Percentiles rank a stretch among this genome's conserved stretches.
Evolutionary conservation across 495 filamentous ascomycete genomes (phyloP).

Genomic region (Penicillium argentinense): DNA sequence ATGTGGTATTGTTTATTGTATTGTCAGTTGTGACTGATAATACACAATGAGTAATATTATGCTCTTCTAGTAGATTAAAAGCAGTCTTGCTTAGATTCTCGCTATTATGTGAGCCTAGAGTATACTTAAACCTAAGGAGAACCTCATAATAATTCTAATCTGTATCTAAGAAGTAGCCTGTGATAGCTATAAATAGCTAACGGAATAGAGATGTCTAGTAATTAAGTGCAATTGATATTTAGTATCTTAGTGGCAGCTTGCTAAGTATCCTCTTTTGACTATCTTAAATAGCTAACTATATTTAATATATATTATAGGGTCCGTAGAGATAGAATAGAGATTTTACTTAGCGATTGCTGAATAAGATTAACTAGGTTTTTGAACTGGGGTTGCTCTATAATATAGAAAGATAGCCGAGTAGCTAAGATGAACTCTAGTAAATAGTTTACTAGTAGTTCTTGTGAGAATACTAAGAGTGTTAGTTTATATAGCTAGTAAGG

Average conservation of each 20-base stretch:
- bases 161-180: slow-evolving; percentile 13
- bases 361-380: background rate
- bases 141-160: slow-evolving; percentile 18
- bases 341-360: background rate
- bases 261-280: background rate
- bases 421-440: too few relatives aligned
- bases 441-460: too few relatives aligned
- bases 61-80: slow-evolving; percentile 6
- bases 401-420: too few relatives aligned
- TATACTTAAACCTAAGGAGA: slow-evolving; percentile 19
- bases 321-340: background rate
- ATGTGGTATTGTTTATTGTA: slow-evolving; percentile 18
- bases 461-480: too few relatives aligned
- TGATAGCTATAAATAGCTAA: slow-evolving; percentile 18
- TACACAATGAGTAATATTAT: slow-evolving; percentile 7
- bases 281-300: background rate
- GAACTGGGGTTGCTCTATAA: too few relatives aligned
- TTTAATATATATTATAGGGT: background rate
- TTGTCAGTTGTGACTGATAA: slow-evolving; percentile 20
- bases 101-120: slow-evolving; percentile 8
- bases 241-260: slow-evolving; percentile 1
- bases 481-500: too few relatives aligned
- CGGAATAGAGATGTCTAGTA: slow-evolving; percentile 16
- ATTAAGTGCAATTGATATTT: slow-evolving; percentile 17
- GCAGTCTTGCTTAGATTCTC: slow-evolving; percentile 8